These are phyloP conservation scores for Voacanga thouarsii DNA, from an alignment of 257 asterid species.

Conservation along the genomic window DNA sequence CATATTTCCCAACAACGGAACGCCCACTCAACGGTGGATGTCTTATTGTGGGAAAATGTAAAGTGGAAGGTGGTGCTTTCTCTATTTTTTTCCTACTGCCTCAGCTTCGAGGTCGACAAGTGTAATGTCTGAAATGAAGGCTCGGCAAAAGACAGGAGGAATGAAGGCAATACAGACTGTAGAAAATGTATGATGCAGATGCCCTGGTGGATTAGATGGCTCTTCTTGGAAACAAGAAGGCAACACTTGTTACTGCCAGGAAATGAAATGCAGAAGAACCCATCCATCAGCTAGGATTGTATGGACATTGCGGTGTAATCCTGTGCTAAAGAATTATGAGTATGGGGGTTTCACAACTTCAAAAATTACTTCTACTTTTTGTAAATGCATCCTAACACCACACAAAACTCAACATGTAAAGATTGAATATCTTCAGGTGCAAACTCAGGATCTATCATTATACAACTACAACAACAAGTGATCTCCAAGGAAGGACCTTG, in stretches of 20 bases:
- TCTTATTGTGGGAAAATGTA: slow-evolving; percentile 48
- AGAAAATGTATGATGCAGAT: slow-evolving; percentile 51
- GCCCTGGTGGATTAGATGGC: slow-evolving; percentile 61
- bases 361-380: slow-evolving; percentile 27
- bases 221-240: slow-evolving; percentile 55
- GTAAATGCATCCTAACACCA: slow-evolving; percentile 43
- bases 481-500: not conserved
- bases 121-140: no score
- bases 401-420: slow-evolving; percentile 33
- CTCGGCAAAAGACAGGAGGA: no score
- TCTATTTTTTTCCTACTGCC: no score
- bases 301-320: no score
- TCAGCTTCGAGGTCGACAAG: no score
- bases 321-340: no score
- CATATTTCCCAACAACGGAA: slow-evolving; percentile 47
- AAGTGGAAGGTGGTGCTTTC: no score
- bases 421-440: slow-evolving; percentile 24
- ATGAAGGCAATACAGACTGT: slow-evolving; percentile 50
- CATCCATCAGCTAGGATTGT: no score
- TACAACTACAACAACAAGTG: not conserved
- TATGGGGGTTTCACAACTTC: slow-evolving; percentile 42
- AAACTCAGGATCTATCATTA: slow-evolving; percentile 16
- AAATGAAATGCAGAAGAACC: no score
- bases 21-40: slow-evolving; percentile 53
- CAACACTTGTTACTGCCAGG: slow-evolving; percentile 41